These are phyloP conservation scores for Nitzschia putrida DNA, from an alignment of 108 stramenopile species.

Conservation along the genomic window DNA sequence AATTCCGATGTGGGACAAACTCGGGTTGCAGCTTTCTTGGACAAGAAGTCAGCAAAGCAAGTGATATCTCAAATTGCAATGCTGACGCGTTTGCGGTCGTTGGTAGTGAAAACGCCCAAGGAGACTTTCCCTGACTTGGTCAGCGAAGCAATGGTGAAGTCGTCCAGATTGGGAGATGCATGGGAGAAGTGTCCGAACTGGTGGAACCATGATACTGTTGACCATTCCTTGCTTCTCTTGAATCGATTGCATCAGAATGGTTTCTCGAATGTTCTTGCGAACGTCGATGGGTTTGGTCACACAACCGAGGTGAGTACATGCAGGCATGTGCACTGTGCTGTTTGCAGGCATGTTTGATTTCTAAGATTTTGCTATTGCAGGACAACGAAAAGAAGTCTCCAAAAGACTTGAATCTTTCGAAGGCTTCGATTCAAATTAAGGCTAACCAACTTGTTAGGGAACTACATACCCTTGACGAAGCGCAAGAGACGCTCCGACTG, in stretches of 20 bases:
- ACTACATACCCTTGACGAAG: slow-evolving; percentile 60
- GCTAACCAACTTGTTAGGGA: slow-evolving; percentile 74
- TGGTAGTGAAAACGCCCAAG: slow-evolving; percentile 52
- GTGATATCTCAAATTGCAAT: slow-evolving; percentile 67
- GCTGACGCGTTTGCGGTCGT: slow-evolving; percentile 61
- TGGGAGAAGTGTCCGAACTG: slow-evolving; percentile 71
- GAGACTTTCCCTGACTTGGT: slow-evolving; percentile 41
- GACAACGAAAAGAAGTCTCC: neutral
- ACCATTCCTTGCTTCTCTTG: slow-evolving; percentile 31
- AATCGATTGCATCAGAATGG: slow-evolving; percentile 30
- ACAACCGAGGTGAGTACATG: slow-evolving; percentile 6
- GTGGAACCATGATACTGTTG: slow-evolving; percentile 50
- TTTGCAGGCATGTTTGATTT: slow-evolving; percentile 5
- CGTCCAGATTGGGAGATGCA: slow-evolving; percentile 36
- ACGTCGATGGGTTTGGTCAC: slow-evolving; percentile 22
- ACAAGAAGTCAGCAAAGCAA: slow-evolving; percentile 62
- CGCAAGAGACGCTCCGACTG: slow-evolving; percentile 40
- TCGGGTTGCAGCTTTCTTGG: slow-evolving; percentile 54
- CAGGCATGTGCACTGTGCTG: neutral
- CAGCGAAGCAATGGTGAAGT: slow-evolving; percentile 49
- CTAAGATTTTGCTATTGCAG: neutral
- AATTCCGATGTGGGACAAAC: slow-evolving; percentile 38
- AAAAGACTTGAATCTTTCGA: slow-evolving; percentile 41
- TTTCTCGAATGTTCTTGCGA: slow-evolving; percentile 25
- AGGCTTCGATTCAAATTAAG: slow-evolving; percentile 50